Conservation (phyloP, 352 stramenopile species). For the Aphanomyces astaci region DNA sequence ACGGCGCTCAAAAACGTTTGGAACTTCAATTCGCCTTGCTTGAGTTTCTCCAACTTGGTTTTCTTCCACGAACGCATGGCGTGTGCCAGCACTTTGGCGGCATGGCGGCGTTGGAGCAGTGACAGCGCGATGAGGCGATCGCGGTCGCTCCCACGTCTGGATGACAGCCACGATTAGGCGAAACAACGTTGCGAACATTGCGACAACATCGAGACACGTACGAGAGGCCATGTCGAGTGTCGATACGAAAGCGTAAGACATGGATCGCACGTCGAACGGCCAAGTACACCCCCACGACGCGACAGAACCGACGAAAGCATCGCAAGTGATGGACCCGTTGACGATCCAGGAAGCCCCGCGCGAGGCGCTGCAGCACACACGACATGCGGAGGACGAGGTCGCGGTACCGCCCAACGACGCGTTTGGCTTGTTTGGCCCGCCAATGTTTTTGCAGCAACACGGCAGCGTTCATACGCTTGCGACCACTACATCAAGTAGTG, state of each 20-base stretch:
- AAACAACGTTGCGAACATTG: constrained; percentile 42
- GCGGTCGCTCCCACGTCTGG: constrained; percentile 36
- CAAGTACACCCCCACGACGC: constrained; percentile 35
- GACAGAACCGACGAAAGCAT: constrained; percentile 27
- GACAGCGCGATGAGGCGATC: constrained; percentile 23
- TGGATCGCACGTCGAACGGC: constrained; percentile 34
- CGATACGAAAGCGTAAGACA: constrained; percentile 47
- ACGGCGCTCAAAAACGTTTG: constrained; percentile 39
- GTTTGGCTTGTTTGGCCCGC: background rate
- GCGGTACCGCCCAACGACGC: background rate
- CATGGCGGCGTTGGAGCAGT: constrained; percentile 42
- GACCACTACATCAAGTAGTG: constrained; percentile 34
- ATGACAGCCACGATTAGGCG: constrained; percentile 38
- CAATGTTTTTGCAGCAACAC: constrained; percentile 15
- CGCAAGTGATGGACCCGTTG: constrained; percentile 32
- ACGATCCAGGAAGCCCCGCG: constrained; percentile 48
- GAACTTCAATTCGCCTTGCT: constrained; percentile 33
- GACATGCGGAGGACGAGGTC: constrained; percentile 25
- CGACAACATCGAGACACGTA: constrained; percentile 51
- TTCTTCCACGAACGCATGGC: constrained; percentile 40
- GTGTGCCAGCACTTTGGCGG: constrained; percentile 37
- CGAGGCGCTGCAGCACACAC: constrained; percentile 41
- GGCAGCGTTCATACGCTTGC: constrained; percentile 21
- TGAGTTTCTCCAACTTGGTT: constrained; percentile 28
- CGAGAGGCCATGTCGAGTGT: constrained; percentile 44